phyloP scores from a whole-genome alignment of 164 flowering plant genomes.

The Litsea cubeba region DNA sequence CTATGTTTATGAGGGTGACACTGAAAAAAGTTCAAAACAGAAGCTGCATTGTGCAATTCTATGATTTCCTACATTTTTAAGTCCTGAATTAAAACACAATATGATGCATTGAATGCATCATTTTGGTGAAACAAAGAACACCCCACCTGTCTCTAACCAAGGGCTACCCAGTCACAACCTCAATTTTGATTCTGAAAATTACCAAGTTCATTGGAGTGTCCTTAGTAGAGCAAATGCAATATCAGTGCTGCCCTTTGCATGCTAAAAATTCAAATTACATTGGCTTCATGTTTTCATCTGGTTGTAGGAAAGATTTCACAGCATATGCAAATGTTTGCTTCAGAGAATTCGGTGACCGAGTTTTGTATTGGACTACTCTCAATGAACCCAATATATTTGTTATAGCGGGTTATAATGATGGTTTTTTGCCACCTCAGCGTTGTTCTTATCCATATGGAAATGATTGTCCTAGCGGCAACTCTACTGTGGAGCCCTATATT shows the following conservation, averaged over 20 bases:
- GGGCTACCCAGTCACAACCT: too few relatives aligned
- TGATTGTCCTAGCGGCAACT: constrained; percentile 38
- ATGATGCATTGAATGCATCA: background rate
- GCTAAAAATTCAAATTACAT: background rate
- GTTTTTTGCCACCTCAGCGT: constrained; percentile 31
- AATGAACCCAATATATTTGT: constrained; percentile 40
- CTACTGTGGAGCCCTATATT: constrained; percentile 46
- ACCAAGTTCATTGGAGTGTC: background rate
- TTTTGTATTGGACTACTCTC: constrained; percentile 45
- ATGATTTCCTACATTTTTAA: background rate
- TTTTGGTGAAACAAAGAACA: too few relatives aligned
- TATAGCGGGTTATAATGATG: constrained; percentile 29
- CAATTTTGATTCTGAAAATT: too few relatives aligned
- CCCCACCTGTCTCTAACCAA: background rate
- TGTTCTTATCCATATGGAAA: constrained; percentile 37
- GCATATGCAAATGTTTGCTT: constrained; percentile 47
- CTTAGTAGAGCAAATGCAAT: background rate
- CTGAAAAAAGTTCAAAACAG: background rate
- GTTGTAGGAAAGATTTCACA: constrained; percentile 55
- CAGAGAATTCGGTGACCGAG: constrained; percentile 49
- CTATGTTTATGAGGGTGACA: background rate
- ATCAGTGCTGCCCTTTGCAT: background rate
- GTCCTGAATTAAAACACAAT: background rate
- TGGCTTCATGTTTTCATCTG: constrained; percentile 36
- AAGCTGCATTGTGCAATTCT: background rate